Evolutionary conservation across 2,329 filamentous ascomycete species (phyloP).

Genomic region (Claviceps pazoutovae): DNA sequence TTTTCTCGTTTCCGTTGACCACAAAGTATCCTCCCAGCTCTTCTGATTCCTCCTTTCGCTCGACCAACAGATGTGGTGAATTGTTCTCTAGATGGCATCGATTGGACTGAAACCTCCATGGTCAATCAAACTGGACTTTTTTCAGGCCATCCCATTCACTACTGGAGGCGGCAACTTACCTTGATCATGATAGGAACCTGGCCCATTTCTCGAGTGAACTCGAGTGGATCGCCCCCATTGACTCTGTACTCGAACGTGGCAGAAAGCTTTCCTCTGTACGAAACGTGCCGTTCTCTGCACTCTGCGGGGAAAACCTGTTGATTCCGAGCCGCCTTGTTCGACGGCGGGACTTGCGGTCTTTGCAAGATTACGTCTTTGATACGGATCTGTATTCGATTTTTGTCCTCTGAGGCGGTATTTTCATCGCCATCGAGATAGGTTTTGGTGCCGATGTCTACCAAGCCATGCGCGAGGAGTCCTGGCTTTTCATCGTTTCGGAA

Average conservation of each 20-base stretch:
- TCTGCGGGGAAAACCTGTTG: constrained; percentile 83
- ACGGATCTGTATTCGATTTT: constrained; percentile 65
- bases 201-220: constrained; percentile 74
- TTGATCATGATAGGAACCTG: constrained; percentile 88
- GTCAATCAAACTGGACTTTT: not conserved
- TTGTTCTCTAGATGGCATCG: constrained; percentile 81
- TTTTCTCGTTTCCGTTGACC: constrained; percentile 94
- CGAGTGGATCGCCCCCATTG: constrained; percentile 73
- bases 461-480: constrained; percentile 51
- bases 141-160: not conserved
- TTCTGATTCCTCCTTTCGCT: constrained; percentile 86
- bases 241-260: constrained; percentile 74
- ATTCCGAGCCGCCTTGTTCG: constrained; percentile 73
- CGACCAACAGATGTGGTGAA: constrained; percentile 68
- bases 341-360: constrained; percentile 63
- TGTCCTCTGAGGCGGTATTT: constrained; percentile 39
- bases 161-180: constrained; percentile 31
- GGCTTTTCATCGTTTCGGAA: constrained; percentile 55
- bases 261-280: constrained; percentile 77
- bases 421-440: constrained; percentile 73
- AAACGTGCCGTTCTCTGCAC: constrained; percentile 83
- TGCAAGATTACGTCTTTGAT: constrained; percentile 73
- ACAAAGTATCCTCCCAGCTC: constrained; percentile 95
- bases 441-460: constrained; percentile 84
- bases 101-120: constrained; percentile 49